Percentiles rank a stretch among this genome's conserved stretches.
Evolutionary conservation across 2,329 filamentous ascomycete species (phyloP).

Genomic region (Talaromyces sp.): DNA sequence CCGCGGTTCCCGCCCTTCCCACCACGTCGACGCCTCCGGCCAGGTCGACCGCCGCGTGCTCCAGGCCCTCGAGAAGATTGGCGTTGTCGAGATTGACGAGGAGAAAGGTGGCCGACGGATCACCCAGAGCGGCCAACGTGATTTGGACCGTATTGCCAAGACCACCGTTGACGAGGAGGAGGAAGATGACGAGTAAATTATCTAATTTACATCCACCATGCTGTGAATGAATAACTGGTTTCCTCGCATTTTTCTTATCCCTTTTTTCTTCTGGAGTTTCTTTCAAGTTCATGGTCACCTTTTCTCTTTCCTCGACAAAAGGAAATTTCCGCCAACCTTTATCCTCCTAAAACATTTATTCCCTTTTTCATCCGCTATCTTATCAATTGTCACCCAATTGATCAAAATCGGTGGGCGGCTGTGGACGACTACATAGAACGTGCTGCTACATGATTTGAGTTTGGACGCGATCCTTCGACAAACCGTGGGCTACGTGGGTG

Average conservation of each 20-base stretch:
- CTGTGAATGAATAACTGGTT: conserved; percentile 21
- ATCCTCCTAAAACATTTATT: conserved; percentile 9
- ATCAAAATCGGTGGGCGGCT: conserved; percentile 6
- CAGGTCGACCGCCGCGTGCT: conserved; percentile 96
- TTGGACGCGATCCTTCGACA: conserved; percentile 9
- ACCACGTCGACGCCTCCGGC: conserved; percentile 95
- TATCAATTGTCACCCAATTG: conserved; percentile 3
- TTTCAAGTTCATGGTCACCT: conserved; percentile 17
- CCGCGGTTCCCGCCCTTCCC: conserved; percentile 84
- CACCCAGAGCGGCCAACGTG: conserved; percentile 96
- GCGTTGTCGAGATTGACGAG: conserved; percentile 95
- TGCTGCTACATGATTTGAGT: conserved; percentile 13
- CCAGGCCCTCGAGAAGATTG: conserved; percentile 98
- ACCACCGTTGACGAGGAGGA: conserved; percentile 57
- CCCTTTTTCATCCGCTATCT: conserved; percentile 8
- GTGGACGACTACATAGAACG: conserved; percentile 16
- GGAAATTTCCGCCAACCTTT: conserved; percentile 4
- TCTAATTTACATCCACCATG: conserved; percentile 23
- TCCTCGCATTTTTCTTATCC: conserved; percentile 20
- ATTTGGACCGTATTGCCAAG: conserved; percentile 93
- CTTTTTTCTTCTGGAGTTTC: conserved; percentile 17
- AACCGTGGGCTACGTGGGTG: background rate
- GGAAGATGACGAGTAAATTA: conserved; percentile 44
- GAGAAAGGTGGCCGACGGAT: conserved; percentile 98
- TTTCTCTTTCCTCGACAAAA: conserved; percentile 8